phyloP scores from a whole-genome alignment of 108 stramenopile species.

The Seminavis robusta region DNA sequence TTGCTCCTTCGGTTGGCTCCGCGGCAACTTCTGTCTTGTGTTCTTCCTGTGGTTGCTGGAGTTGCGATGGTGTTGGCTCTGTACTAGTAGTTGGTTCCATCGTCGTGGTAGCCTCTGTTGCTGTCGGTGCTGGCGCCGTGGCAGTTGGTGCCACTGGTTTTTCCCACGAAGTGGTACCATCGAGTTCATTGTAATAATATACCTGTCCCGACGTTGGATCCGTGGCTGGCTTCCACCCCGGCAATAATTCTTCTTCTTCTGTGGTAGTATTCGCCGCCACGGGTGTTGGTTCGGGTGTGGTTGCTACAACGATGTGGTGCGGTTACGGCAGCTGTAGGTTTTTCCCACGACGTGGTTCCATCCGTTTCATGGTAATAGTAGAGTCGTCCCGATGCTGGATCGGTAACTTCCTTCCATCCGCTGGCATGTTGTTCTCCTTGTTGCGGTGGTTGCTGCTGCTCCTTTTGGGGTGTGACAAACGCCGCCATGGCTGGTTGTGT shows the following conservation, averaged over 20 bases:
- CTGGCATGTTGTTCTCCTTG: not conserved
- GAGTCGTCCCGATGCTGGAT: constrained; percentile 12
- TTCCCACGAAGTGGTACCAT: constrained; percentile 52
- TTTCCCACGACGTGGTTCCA: constrained; percentile 18
- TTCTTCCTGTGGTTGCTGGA: not conserved
- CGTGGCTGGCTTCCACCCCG: constrained; percentile 35
- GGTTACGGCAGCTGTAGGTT: constrained; percentile 4
- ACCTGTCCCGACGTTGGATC: constrained; percentile 37
- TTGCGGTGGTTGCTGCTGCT: not conserved
- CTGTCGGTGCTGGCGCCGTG: constrained; percentile 3
- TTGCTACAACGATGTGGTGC: too few relatives aligned
- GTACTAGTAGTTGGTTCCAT: not conserved
- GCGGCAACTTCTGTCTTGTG: not conserved
- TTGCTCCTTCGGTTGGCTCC: not conserved
- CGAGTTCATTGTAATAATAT: constrained; percentile 50
- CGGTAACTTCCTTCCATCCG: constrained; percentile 15
- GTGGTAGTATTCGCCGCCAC: too few relatives aligned
- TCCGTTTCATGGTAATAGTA: constrained; percentile 21
- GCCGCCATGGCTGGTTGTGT: too few relatives aligned
- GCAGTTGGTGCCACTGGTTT: constrained; percentile 6
- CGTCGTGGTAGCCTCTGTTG: constrained; percentile 8
- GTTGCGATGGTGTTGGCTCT: not conserved
- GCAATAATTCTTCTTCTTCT: too few relatives aligned
- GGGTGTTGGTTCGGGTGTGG: too few relatives aligned
- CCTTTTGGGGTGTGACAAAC: constrained; percentile 7